Base-by-base conservation (phyloP, 768 basidiomycete genomes). In the Agaricus bisporus region DNA sequence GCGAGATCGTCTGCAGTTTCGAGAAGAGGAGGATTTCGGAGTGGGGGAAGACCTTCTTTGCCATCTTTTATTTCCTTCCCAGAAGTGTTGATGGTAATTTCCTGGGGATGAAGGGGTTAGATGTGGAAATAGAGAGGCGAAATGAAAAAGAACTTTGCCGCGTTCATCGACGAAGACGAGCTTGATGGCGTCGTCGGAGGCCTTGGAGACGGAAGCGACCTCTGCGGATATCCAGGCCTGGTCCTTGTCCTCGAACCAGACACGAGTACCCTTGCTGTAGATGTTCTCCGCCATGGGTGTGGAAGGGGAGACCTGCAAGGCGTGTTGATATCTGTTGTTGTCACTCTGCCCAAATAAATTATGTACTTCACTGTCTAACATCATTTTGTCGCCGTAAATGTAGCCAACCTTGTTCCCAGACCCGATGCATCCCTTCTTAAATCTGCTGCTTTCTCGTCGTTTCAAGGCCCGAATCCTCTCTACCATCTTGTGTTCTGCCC, bases 1-100 rank as follows among this genome's bases (percentile, higher is more conserved):
- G 97, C 95, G 66, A 99, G 78, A 77, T 99, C 97, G 71, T 99
- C 97, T 28, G 94, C 92, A 15, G 91, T 92, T 74, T 99, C 97
- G 56, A 99, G 76, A 48, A 98, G 73, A 32, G 95, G 97, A 29
- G 97, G 97, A 72, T 99, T 98, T 60, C 95, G 87, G 63, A 99
- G 73, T 41, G 95, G 97, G 41, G 97, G 97, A 7, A 98, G 78
- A 48, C 79, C 82, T 59, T 84, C 83, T 63, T 85, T 85, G 43
- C 83, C 83, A 64, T 87, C 86, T 64, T 82, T 88, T 67, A 94
- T 87, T 56, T 86, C 83, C 66, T 85, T 85, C 39, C 79, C 80
- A 11, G 86, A 88, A 8, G 93, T 92, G 59, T 85, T 85, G 47
- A 95, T 77, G 36, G 76, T 72, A 47, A 82, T 81, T 79, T 93